Conservation (phyloP, 768 basidiomycete species). For the Porphyrellus cyaneotinctus region DNA sequence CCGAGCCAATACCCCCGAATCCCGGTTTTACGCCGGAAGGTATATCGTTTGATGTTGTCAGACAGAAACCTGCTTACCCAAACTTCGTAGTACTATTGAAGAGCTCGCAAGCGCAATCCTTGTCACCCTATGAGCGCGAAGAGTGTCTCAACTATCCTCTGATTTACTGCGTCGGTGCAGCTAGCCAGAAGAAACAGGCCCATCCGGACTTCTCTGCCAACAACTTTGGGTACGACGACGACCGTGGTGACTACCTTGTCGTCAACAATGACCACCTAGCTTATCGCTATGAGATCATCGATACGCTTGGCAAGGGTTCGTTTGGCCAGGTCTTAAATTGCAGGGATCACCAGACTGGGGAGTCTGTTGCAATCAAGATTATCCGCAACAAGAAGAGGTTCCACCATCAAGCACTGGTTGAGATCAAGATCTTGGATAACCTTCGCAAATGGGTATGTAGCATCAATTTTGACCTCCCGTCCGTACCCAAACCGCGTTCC, state of each 20-base stretch:
- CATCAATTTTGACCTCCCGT: not conserved
- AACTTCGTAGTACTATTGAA: conserved; percentile 54
- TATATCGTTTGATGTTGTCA: conserved; percentile 36
- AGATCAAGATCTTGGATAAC: conserved; percentile 97
- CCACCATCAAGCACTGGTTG: conserved; percentile 97
- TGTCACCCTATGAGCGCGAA: conserved; percentile 86
- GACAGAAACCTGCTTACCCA: conserved; percentile 6
- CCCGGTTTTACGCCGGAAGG: conserved; percentile 64
- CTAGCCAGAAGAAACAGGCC: conserved; percentile 81
- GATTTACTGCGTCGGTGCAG: conserved; percentile 78
- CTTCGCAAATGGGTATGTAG: conserved; percentile 92
- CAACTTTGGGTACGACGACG: conserved; percentile 96
- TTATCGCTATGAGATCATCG: conserved; percentile 93
- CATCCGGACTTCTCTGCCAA: conserved; percentile 67
- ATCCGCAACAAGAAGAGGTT: conserved; percentile 99
- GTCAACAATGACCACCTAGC: conserved; percentile 89
- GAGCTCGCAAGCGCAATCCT: conserved; percentile 58
- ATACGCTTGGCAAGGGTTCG: conserved; percentile 93
- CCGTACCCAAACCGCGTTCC: not conserved
- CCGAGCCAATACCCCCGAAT: conserved; percentile 78
- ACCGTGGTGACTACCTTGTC: conserved; percentile 94
- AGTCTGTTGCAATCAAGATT: conserved; percentile 98
- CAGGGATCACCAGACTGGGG: conserved; percentile 90
- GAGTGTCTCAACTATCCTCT: conserved; percentile 86
- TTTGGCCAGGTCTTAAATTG: conserved; percentile 97